These are phyloP conservation scores for Picea sitchensis DNA, from an alignment of 75 land plant genomes.

Conservation along the genomic window DNA sequence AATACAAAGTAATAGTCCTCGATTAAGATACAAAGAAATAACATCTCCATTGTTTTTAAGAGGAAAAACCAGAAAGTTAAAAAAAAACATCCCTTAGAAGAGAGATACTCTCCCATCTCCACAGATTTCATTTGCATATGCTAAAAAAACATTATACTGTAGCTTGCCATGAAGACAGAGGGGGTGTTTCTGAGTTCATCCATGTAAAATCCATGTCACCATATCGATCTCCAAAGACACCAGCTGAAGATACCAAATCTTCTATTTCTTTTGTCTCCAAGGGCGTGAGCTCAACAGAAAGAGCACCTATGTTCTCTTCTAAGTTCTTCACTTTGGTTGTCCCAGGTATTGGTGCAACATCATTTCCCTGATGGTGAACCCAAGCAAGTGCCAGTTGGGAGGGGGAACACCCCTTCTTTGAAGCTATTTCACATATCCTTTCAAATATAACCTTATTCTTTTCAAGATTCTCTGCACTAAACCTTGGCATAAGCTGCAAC, in stretches of 20 bases:
- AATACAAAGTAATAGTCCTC: no score
- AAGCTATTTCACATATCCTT: conserved; percentile 28
- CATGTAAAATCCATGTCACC: conserved; percentile 7
- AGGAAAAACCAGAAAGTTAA: no score
- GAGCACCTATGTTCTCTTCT: conserved; percentile 19
- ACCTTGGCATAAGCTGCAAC: conserved; percentile 30
- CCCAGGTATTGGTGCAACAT: conserved; percentile 37
- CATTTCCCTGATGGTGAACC: conserved; percentile 34
- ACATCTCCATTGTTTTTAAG: no score
- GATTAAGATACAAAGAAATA: no score
- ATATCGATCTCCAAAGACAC: conserved; percentile 47
- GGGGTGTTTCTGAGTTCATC: conserved; percentile 24
- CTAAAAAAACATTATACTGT: no score
- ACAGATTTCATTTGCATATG: no score
- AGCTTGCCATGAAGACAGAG: conserved; percentile 28
- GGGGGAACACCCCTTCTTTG: conserved; percentile 40
- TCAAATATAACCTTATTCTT: conserved; percentile 41
- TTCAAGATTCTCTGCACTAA: conserved; percentile 44
- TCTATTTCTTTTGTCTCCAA: conserved; percentile 58
- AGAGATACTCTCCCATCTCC: no score
- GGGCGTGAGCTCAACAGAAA: conserved; percentile 39
- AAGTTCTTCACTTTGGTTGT: conserved; percentile 33
- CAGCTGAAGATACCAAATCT: conserved; percentile 27
- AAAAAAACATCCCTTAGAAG: no score
- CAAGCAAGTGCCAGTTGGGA: conserved; percentile 54